phyloP scores from a whole-genome alignment of 2,329 filamentous ascomycete genomes.

The Sporothrix sp. region DNA sequence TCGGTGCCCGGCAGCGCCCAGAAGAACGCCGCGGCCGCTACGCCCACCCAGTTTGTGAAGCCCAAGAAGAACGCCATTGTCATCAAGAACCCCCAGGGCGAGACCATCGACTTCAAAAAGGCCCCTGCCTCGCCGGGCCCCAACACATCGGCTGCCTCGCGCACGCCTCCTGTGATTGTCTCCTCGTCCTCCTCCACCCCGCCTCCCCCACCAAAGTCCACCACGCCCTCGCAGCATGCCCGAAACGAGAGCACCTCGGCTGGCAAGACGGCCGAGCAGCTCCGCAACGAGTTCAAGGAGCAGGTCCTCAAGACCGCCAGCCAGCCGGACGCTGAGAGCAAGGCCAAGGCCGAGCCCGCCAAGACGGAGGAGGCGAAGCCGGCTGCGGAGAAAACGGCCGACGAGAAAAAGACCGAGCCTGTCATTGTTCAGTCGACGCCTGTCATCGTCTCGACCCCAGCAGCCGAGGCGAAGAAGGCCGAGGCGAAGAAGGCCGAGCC shows the following conservation, averaged over 20 bases:
- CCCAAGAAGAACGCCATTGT: constrained; percentile 62
- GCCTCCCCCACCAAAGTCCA: constrained; percentile 69
- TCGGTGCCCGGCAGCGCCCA: constrained; percentile 20
- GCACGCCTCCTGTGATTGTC: constrained; percentile 60
- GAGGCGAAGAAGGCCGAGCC: neutral
- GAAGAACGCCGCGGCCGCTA: constrained; percentile 26
- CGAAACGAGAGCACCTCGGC: constrained; percentile 60
- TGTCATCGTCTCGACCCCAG: too few relatives aligned
- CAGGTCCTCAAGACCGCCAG: constrained; percentile 50
- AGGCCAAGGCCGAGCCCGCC: constrained; percentile 19
- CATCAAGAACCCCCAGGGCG: constrained; percentile 77
- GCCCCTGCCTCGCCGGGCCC: constrained; percentile 48
- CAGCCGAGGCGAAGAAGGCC: neutral
- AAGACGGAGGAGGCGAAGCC: constrained; percentile 1
- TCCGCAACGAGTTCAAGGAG: constrained; percentile 71
- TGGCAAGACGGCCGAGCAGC: constrained; percentile 69
- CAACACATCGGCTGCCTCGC: constrained; percentile 40
- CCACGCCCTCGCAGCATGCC: constrained; percentile 54
- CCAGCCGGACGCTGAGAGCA: constrained; percentile 21
- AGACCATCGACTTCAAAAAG: constrained; percentile 60
- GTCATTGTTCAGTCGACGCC: constrained; percentile 3
- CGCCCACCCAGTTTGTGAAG: constrained; percentile 39
- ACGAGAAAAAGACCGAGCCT: constrained; percentile 8
- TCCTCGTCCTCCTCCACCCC: constrained; percentile 67
- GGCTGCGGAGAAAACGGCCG: too few relatives aligned